Evolutionary conservation across 306 rosid species (phyloP), one percentile per base, ranked within the genome.

Genomic region (Cicer arietinum): DNA sequence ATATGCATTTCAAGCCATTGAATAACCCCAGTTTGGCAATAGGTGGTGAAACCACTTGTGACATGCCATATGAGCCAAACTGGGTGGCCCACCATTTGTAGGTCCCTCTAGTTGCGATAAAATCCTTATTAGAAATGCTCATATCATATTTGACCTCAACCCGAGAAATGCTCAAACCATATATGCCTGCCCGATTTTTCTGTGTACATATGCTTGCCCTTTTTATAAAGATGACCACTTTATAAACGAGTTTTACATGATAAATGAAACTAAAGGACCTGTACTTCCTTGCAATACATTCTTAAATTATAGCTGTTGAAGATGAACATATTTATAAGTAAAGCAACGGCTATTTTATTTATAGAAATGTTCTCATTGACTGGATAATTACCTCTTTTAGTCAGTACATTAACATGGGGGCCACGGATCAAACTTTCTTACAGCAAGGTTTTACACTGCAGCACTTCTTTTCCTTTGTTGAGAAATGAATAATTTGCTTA

Each of bases 371-470:
- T n/a, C 7, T 9, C 57, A 10, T 46, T 58, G 61, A 66, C 50
- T 13, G 53, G 44, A 59, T 40, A 65, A 63, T 46, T 59, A 16
- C 60, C 50, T 20, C 52, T 57, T 65, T 47, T 69, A 35, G 12
- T 37, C 22, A 10, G 30, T 69, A 56, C 13, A 45, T 59, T 39
- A 50, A 61, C 59, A 64, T 41, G 67, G 44, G 40, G 58, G 65
- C 73, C 47, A 52, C 44, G 8, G 67, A 71, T 77, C 87, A 88
- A 74, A 75, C 80, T 74, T 79, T 89, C 80, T 73, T 92, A 89
- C 99, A 94, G 93, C 99, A 94, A 20, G 96, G 86, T 77, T 87
- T 89, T 48, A 85, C 82, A 50, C 80, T 48, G 77, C 98, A 94
- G 80, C 97, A 94, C 77, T 69, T 85, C 3, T 56, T 84, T 54